Conservation (phyloP, 2,329 filamentous ascomycete species). For the Ophiostoma sp. region DNA sequence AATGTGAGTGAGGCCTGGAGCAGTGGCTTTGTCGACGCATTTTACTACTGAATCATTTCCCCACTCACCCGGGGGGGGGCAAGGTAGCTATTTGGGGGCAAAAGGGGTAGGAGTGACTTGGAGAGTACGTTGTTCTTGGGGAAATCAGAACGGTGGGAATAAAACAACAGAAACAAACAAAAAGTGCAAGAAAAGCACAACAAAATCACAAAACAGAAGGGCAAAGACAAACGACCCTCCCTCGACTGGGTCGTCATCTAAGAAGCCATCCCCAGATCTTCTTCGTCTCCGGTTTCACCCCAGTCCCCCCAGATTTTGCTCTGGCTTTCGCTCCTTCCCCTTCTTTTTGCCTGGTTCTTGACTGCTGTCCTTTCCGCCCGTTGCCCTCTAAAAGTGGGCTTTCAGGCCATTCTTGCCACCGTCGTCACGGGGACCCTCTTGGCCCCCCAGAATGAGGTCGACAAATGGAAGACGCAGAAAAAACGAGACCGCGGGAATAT, state of each 20-base stretch:
- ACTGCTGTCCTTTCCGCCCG: background rate
- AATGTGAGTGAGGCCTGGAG: background rate
- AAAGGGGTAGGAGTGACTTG: background rate
- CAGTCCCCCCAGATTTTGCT: background rate
- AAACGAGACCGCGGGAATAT: background rate
- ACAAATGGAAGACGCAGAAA: background rate
- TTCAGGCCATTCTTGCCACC: background rate
- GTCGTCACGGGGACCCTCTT: background rate
- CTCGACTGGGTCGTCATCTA: background rate
- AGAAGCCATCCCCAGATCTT: background rate
- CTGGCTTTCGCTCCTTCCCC: background rate
- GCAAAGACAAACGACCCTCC: background rate
- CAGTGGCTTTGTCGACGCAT: background rate
- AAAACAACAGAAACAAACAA: background rate
- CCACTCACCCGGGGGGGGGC: background rate
- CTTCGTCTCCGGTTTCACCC: background rate
- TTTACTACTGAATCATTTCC: conserved; percentile 12
- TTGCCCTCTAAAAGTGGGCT: background rate
- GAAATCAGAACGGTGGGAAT: background rate
- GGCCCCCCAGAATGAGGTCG: background rate
- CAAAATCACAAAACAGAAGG: background rate
- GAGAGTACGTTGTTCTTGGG: background rate
- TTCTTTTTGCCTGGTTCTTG: background rate
- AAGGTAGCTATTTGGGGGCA: background rate
- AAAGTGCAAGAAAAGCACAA: background rate